These are phyloP conservation scores for Fusarium tuaranense DNA, from an alignment of 2,329 filamentous ascomycete species.

Conservation along the genomic window DNA sequence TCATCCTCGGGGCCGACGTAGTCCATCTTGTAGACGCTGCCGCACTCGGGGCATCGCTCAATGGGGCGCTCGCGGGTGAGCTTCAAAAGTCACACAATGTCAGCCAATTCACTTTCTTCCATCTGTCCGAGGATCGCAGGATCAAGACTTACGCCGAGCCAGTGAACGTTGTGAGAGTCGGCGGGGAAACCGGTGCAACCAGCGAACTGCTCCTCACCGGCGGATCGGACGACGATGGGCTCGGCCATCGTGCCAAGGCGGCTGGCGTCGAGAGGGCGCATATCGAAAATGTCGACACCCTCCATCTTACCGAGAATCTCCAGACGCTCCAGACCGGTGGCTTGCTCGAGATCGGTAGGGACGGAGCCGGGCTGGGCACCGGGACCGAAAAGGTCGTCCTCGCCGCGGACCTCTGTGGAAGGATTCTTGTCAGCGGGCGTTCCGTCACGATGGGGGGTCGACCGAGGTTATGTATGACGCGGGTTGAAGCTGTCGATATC, in stretches of 20 bases:
- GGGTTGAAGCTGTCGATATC: slow-evolving; percentile 24
- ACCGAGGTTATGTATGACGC: slow-evolving; percentile 41
- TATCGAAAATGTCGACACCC: slow-evolving; percentile 97
- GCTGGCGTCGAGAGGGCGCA: slow-evolving; percentile 93
- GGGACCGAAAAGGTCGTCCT: slow-evolving; percentile 86
- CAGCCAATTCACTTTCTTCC: slow-evolving; percentile 31
- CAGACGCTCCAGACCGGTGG: slow-evolving; percentile 97
- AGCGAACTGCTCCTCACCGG: slow-evolving; percentile 94
- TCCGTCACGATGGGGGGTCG: slow-evolving; percentile 27
- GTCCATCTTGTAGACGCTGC: slow-evolving; percentile 97
- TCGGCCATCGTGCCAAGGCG: slow-evolving; percentile 91
- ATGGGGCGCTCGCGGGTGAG: slow-evolving; percentile 89
- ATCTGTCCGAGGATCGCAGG: slow-evolving; percentile 19
- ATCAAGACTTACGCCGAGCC: slow-evolving; percentile 81
- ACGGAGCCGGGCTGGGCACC: slow-evolving; percentile 86
- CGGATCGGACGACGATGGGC: slow-evolving; percentile 91
- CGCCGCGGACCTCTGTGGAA: slow-evolving; percentile 79
- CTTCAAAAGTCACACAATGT: slow-evolving; percentile 55
- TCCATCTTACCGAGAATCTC: slow-evolving; percentile 99
- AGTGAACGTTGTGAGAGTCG: slow-evolving; percentile 91
- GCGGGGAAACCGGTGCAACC: slow-evolving; percentile 95
- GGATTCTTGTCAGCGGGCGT: slow-evolving; percentile 37
- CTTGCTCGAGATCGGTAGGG: slow-evolving; percentile 93
- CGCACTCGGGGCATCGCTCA: slow-evolving; percentile 97
- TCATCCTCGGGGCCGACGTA: slow-evolving; percentile 89